Evolutionary conservation across 2,329 filamentous ascomycete species (phyloP).

Genomic region (Hymenoscyphus infarciens): DNA sequence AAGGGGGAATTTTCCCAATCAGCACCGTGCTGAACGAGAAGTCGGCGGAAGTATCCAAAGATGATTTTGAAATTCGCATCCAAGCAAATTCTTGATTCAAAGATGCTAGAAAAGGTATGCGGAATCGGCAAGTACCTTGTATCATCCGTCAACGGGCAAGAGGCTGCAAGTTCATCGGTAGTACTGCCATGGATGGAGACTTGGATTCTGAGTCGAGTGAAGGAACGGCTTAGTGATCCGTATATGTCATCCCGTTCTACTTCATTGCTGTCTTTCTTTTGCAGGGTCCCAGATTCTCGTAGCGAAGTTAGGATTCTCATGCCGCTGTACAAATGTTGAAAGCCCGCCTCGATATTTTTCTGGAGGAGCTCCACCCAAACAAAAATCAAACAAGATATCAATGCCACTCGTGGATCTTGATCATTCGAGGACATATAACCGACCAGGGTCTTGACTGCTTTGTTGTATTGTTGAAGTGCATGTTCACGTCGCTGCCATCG

Average conservation of each 20-base stretch:
- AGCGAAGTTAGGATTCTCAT: slow-evolving; percentile 12
- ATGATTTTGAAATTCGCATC: slow-evolving; percentile 16
- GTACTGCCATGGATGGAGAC: slow-evolving; percentile 12
- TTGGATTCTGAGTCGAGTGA: slow-evolving; percentile 11
- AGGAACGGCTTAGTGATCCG: slow-evolving; percentile 10
- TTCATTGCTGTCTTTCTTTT: background rate
- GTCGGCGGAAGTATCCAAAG: slow-evolving; percentile 13
- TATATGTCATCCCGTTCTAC: slow-evolving; percentile 6
- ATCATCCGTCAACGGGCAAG: background rate
- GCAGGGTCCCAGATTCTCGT: background rate
- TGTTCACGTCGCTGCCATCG: slow-evolving; percentile 24
- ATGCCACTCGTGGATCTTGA: slow-evolving; percentile 11
- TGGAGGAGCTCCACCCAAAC: slow-evolving; percentile 22
- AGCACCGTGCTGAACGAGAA: slow-evolving; percentile 5
- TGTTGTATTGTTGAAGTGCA: slow-evolving; percentile 17
- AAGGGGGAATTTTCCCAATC: background rate
- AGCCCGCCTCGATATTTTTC: slow-evolving; percentile 12
- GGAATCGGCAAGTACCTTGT: background rate
- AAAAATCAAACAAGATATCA: slow-evolving; percentile 20
- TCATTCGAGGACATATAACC: slow-evolving; percentile 11
- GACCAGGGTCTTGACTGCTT: slow-evolving; percentile 13
- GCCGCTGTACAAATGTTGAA: slow-evolving; percentile 17
- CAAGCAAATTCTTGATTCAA: slow-evolving; percentile 14
- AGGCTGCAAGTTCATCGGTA: background rate
- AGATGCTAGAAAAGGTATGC: slow-evolving; percentile 10